Evolutionary conservation across 805 yeast species (phyloP).

Genomic region (Starmerella potacharoeniae): DNA sequence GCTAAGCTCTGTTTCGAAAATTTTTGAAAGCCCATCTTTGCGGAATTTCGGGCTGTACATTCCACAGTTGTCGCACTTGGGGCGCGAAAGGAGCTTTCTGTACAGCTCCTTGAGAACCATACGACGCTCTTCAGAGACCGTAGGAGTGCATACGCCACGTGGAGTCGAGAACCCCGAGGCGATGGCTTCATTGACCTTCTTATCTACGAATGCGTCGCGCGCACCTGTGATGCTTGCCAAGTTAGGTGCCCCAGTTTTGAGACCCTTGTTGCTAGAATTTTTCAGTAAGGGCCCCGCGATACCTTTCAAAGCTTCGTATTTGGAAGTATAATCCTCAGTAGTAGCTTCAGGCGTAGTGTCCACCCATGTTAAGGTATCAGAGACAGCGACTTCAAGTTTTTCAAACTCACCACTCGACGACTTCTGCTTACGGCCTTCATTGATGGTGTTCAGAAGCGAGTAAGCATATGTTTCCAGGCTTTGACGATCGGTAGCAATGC

Average conservation of each 20-base stretch:
- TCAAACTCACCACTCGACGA: not conserved
- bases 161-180: slow-evolving; percentile 61
- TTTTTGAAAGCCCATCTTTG: slow-evolving; percentile 87
- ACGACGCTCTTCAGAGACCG: slow-evolving; percentile 82
- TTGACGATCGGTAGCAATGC: not conserved
- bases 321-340: not conserved
- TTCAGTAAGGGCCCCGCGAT: slow-evolving; percentile 17
- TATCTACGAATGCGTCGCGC: slow-evolving; percentile 59
- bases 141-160: slow-evolving; percentile 66
- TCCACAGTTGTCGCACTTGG: slow-evolving; percentile 91
- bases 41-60: slow-evolving; percentile 90
- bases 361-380: slow-evolving; percentile 27
- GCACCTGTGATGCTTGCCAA: slow-evolving; percentile 35
- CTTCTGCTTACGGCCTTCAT: not conserved
- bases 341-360: slow-evolving; percentile 30
- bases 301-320: slow-evolving; percentile 15
- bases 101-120: slow-evolving; percentile 58
- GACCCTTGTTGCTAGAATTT: slow-evolving; percentile 34
- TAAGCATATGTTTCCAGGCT: not conserved
- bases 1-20: slow-evolving; percentile 74
- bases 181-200: slow-evolving; percentile 61
- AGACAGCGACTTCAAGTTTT: slow-evolving; percentile 4
- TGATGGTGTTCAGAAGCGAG: not conserved
- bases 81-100: slow-evolving; percentile 57
- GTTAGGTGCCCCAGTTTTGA: slow-evolving; percentile 26